Base-by-base conservation (phyloP, 2,329 filamentous ascomycete genomes). In the Aureobasidium sp. region DNA sequence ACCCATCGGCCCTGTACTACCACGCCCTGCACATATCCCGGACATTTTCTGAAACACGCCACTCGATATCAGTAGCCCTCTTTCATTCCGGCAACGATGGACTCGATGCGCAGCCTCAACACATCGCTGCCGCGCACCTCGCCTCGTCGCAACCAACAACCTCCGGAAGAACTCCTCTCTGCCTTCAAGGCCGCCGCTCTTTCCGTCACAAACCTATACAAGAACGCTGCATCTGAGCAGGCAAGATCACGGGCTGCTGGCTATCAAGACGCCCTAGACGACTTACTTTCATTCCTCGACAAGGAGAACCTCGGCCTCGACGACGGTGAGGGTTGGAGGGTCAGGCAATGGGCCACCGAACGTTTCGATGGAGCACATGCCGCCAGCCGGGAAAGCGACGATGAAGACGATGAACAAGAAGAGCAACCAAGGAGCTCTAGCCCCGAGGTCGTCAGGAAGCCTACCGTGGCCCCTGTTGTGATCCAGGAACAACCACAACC, bases 121-220 rank as follows among this genome's bases (percentile, higher is more conserved):
- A 84, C 80, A 34, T 86, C 83, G 56, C 74, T 87, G 62, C 84
- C 84, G n/a, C 75, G 75, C 64, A 79, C 79, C 15, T 76, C 79
- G 41, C 73, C 78, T 12, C 68, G 69, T 29, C 68, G 68, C 46
- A 67, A 68, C 48, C 73, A 76, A 66, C 63, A 63, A 63, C 75
- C 70, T 48, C 70, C 65, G 64, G 67, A 70, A 41, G 73, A 79
- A 71, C 85, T 97, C 52, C 85, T 97, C 63, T 87, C 93, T 68
- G 87, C 90, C 63, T 99, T 99, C 82, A 94, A 91, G 75, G 86
- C 89, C 17, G 94, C 94, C 37, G 94, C 94, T 23, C 82, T 97
- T 37, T 96, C 91, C 6, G 92, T 97, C 61, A 97, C 94, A 52
- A 96, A 95, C 71, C 86, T 99, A 15, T 97, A 97, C 79, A 97